These are phyloP conservation scores for Graphilbum fragrans DNA, from an alignment of 2,329 filamentous ascomycete species.

Conservation along the genomic window DNA sequence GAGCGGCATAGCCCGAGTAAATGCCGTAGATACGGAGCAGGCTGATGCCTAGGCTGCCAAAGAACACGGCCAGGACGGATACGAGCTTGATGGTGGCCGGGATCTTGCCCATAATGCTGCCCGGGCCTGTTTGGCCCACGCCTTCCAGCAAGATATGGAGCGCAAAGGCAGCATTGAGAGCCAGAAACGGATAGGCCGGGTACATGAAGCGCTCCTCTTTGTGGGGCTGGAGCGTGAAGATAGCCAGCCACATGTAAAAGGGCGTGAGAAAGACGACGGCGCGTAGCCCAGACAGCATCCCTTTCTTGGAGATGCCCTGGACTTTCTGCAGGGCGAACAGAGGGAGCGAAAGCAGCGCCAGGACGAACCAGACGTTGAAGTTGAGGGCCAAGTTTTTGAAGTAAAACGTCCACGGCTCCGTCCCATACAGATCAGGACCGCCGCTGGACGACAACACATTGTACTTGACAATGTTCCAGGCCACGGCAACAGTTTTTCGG, in stretches of 20 bases:
- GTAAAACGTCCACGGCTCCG: slow-evolving; percentile 96
- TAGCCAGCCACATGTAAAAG: slow-evolving; percentile 87
- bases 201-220: slow-evolving; percentile 99
- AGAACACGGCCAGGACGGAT: slow-evolving; percentile 28
- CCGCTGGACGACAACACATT: slow-evolving; percentile 78
- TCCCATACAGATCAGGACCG: slow-evolving; percentile 87
- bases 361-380: slow-evolving; percentile 87
- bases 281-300: slow-evolving; percentile 59
- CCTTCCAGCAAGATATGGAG: slow-evolving; percentile 69
- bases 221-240: slow-evolving; percentile 87
- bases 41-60: slow-evolving; percentile 29
- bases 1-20: slow-evolving; percentile 73
- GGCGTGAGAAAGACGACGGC: slow-evolving; percentile 69
- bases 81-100: slow-evolving; percentile 64
- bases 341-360: slow-evolving; percentile 65
- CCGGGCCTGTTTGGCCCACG: slow-evolving; percentile 58
- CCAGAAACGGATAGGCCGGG: slow-evolving; percentile 81
- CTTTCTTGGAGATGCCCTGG: slow-evolving; percentile 46
- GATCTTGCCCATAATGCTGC: slow-evolving; percentile 56
- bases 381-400: slow-evolving; percentile 82
- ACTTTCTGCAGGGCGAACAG: slow-evolving; percentile 64
- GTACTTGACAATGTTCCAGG: slow-evolving; percentile 90
- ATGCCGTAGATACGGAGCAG: slow-evolving; percentile 64
- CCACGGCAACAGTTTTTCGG: slow-evolving; percentile 61
- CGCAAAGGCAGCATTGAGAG: slow-evolving; percentile 75